These are phyloP conservation scores for Mortierella sp. DNA, from an alignment of 371 early-diverging fungal species.

Conservation along the genomic window DNA sequence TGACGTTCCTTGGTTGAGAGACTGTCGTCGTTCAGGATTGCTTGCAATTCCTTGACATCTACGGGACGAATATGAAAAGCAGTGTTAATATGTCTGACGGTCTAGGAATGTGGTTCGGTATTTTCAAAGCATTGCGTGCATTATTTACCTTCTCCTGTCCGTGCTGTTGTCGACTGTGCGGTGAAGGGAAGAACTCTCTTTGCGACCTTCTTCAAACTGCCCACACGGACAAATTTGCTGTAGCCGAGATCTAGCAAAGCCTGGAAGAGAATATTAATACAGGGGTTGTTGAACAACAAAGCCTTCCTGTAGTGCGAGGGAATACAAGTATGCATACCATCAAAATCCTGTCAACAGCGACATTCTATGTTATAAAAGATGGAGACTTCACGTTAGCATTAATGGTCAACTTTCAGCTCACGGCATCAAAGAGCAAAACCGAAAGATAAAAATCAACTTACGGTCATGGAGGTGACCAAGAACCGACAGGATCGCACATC, in stretches of 20 bases:
- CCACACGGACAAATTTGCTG: conserved; percentile 86
- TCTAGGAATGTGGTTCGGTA: not conserved
- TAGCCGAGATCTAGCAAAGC: conserved; percentile 79
- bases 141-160: conserved; percentile 62
- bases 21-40: conserved; percentile 74
- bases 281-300: not conserved
- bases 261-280: not conserved
- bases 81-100: not conserved
- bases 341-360: conserved; percentile 93
- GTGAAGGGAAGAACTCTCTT: conserved; percentile 78
- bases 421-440: too few species aligned
- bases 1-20: conserved; percentile 67
- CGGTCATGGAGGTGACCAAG: conserved; percentile 76
- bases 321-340: conserved; percentile 40
- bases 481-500: conserved; percentile 61
- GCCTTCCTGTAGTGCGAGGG: not conserved
- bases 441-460: not conserved
- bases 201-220: conserved; percentile 87
- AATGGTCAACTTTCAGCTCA: not conserved
- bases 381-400: not conserved
- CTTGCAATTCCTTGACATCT: conserved; percentile 80
- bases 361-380: conserved; percentile 61
- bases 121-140: not conserved
- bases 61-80: conserved; percentile 17
- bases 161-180: conserved; percentile 64